Conservation (phyloP, 78 protist species). For the Planoprotostelium fungivorum region DNA sequence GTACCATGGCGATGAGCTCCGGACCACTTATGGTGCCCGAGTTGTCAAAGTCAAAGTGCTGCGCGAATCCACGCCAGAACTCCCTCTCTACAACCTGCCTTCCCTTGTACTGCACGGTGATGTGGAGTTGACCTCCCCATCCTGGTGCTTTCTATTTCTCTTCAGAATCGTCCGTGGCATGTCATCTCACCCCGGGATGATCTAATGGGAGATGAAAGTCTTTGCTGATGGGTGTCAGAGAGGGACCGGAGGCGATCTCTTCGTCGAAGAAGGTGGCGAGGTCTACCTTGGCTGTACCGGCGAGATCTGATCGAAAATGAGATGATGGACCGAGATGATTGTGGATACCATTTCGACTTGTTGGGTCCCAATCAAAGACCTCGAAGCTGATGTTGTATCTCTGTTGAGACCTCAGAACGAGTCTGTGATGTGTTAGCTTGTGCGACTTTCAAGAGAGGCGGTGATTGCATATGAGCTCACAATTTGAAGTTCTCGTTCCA, state of each 20-base stretch:
- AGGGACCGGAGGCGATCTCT: too few relatives aligned
- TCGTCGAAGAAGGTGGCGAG: neutral
- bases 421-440: conserved; percentile 8
- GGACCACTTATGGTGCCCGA: neutral
- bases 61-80: neutral
- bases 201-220: too few relatives aligned
- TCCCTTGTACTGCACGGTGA: neutral
- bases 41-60: neutral
- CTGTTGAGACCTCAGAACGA: conserved; percentile 22
- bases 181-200: too few relatives aligned
- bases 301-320: neutral
- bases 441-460: too few relatives aligned
- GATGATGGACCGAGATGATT: neutral
- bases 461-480: neutral
- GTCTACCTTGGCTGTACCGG: neutral
- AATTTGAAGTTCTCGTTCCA: conserved; percentile 26
- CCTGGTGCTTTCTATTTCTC: neutral
- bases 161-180: too few relatives aligned
- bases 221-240: too few relatives aligned
- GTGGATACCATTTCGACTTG: conserved; percentile 31
- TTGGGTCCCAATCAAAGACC: conserved; percentile 56
- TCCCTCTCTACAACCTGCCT: neutral
- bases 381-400: conserved; percentile 14
- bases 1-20: neutral
- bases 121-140: neutral